Conservation (phyloP, 2,329 filamentous ascomycete genomes). For the Pleurostoma richardsiae region DNA sequence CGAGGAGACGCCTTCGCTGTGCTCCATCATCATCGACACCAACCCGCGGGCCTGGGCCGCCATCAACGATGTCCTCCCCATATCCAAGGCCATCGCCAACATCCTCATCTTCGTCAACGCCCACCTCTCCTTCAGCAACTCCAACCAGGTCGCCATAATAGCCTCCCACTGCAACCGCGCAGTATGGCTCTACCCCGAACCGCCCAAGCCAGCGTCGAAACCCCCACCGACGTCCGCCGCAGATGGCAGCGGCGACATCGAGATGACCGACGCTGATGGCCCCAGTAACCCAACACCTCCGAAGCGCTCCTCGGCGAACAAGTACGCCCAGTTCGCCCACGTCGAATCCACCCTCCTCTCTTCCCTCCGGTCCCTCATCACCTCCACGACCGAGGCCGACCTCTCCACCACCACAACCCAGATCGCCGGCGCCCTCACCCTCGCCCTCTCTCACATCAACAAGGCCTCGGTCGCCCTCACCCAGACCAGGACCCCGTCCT, state of each 20-base stretch:
- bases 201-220: conserved; percentile 17
- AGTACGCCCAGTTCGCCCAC: conserved; percentile 86
- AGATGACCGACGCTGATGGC: conserved; percentile 44
- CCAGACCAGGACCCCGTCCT: conserved; percentile 32
- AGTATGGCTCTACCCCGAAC: conserved; percentile 78
- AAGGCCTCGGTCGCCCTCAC: conserved; percentile 66
- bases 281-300: conserved; percentile 17
- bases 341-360: conserved; percentile 76
- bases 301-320: conserved; percentile 59
- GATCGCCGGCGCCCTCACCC: conserved; percentile 84
- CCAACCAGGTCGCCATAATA: conserved; percentile 87
- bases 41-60: conserved; percentile 89
- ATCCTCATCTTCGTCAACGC: conserved; percentile 96
- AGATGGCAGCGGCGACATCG: conserved; percentile 36
- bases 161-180: conserved; percentile 85
- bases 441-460: conserved; percentile 87
- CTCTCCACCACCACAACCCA: conserved; percentile 76
- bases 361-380: conserved; percentile 70
- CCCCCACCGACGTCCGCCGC: conserved; percentile 3
- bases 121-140: conserved; percentile 88
- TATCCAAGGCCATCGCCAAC: conserved; percentile 80
- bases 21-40: conserved; percentile 89
- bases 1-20: conserved; percentile 68
- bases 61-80: conserved; percentile 66
- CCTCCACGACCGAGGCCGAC: conserved; percentile 58